Evolutionary conservation across 306 rosid genomes (phyloP), one percentile per base, ranked within the genome.

Genomic region (Clitoria ternatea): DNA sequence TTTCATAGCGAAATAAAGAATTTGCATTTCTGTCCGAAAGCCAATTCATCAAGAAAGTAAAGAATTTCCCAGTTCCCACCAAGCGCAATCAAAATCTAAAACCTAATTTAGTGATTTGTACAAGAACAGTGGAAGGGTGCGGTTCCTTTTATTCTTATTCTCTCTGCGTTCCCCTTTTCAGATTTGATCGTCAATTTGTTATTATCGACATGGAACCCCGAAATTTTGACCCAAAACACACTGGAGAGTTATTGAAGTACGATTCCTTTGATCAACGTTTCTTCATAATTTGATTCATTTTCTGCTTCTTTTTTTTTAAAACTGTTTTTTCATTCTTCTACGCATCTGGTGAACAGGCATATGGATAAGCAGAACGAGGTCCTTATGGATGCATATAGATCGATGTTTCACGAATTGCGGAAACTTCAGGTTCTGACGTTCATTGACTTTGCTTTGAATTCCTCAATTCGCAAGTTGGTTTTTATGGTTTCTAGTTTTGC

Each of bases 181-280:
- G 40, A 29, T 56, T 14, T 12, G 40, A 30, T 30, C 0, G 0
- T 18, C 17, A 59, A 17, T 47, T 13, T 3, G n/a, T 32, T 1
- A 19, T 48, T 20, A n/a, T 11, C 17, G 3, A 11, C 35, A 78
- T 72, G 82, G 78, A 72, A 2, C 29, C 50, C 47, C 23, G 36
- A 26, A 60, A 64, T 8, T 68, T 64, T 55, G 74, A 72, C 47
- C 48, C 70, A 10, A 55, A 22, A 8, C 63, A 64, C 70, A 15
- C 57, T 32, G 78, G 22, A 11, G 74, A 65, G 40, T 57, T 79
- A 26, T 60, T 72, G 50, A 79, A 56, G 82, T 79, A 72, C 37
- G 19, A 45, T 59, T 23, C 27, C 39, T 45, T 30, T 14, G 19
- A 57, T 43, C 33, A 48, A 10, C 39, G 17, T 55, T 20, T 7